Base-by-base conservation (phyloP, 1,284 basidiomycete species). In the Moesziomyces globuligerus region DNA sequence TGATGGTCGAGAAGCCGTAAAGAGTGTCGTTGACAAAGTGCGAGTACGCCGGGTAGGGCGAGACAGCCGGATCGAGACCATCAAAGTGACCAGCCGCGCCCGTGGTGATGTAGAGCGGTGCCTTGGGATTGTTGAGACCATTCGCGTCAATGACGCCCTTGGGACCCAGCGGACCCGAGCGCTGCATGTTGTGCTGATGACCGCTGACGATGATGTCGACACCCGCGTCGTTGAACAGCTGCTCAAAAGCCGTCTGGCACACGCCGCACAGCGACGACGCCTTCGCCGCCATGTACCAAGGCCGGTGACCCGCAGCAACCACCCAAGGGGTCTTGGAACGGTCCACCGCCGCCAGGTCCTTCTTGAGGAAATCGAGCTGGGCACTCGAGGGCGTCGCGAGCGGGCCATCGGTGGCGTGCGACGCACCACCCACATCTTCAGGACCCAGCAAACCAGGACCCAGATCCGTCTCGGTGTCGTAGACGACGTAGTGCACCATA, bases 271-370 rank as follows among this genome's bases (percentile, higher is more conserved):
- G 37, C 20, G 18, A 25, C 2, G 24, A 25, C 65, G 40, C 26
- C 23, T 34, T 66, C 48, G 17, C 54, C 23, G 53, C 74, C 65
- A 57, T 72, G 48, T 65, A 70, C 72, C 56, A 71, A 5, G 74
- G 80, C 32, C 80, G 21, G 59, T 83, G 83, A 32, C 76, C 81
- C n/a, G 78, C 66, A 18, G 78, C 81, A 34, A 83, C 44, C 17
- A 83, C 76, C 82, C 82, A 83, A 13, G 82, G 82, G 5, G 83
- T 83, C 67, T 80, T 73, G 38, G 18, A 56, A 13, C 83, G 70
- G 65, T 83, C 76, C 7, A 83, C 80, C 9, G 49, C 53, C 4
- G 79, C 80, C 26, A 83, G 74, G 55, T 83, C 81, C 26, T 74
- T 61, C 38, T 80, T 53, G 24, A 78, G 43, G 29, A 50, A 74